These are phyloP conservation scores for Sporisorium reilianum DNA, from an alignment of 1,284 basidiomycete species.

Conservation along the genomic window DNA sequence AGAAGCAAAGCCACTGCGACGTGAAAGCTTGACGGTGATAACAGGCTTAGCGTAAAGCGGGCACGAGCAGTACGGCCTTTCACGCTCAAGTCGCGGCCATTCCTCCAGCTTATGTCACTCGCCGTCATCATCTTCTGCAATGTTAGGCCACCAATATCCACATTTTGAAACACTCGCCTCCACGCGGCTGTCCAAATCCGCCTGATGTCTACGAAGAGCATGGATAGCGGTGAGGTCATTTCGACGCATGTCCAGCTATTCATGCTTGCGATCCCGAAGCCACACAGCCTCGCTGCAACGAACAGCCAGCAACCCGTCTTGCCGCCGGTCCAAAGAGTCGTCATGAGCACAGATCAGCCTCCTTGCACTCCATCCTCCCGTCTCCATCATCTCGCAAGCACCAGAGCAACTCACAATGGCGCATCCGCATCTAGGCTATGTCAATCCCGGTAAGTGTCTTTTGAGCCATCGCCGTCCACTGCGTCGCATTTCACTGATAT, in stretches of 20 bases:
- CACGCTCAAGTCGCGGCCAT: not conserved
- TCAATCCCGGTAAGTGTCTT: slow-evolving; percentile 47
- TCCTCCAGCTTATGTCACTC: no score
- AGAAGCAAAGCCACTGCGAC: not conserved
- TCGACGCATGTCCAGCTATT: not conserved
- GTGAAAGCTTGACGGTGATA: not conserved
- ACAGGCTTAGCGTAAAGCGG: not conserved
- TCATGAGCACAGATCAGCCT: slow-evolving; percentile 1
- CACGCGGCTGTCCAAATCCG: not conserved
- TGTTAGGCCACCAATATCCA: not conserved
- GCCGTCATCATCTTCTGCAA: no score
- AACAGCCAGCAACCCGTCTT: not conserved
- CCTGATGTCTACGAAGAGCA: not conserved
- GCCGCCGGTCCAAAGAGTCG: not conserved
- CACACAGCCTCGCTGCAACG: not conserved
- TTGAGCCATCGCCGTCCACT: not conserved
- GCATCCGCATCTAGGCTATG: slow-evolving; percentile 53
- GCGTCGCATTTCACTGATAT: no score
- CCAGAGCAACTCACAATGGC: slow-evolving; percentile 26
- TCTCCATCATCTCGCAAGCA: not conserved
- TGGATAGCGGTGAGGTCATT: not conserved
- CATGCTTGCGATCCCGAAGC: not conserved
- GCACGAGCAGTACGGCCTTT: not conserved
- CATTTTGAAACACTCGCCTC: not conserved
- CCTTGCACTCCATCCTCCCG: not conserved